phyloP scores from a whole-genome alignment of 2,329 filamentous ascomycete species.

The Atkinsonella hypoxylon region DNA sequence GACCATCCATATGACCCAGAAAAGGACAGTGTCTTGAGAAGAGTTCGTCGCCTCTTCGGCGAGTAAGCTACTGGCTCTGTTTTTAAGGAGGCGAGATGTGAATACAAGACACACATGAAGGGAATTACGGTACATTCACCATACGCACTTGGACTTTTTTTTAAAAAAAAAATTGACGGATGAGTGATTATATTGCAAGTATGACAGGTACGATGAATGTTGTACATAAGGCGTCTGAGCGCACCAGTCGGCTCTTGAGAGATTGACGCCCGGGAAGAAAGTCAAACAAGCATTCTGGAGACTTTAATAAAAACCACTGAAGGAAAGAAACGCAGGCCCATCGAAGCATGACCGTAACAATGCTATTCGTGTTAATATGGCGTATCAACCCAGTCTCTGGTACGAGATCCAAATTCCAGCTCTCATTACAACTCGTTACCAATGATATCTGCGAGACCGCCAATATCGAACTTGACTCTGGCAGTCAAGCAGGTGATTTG shows the following conservation, averaged over 20 bases:
- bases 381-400: background rate
- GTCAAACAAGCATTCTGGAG: background rate
- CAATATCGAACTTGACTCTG: constrained; percentile 45
- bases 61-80: constrained; percentile 41
- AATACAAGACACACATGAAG: background rate
- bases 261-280: too few relatives aligned
- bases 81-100: too few relatives aligned
- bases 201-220: background rate
- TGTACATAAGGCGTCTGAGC: background rate
- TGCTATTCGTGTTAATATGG: background rate
- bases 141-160: background rate
- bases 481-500: constrained; percentile 83
- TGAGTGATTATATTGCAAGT: background rate
- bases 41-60: constrained; percentile 58
- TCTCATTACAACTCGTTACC: constrained; percentile 28
- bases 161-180: background rate
- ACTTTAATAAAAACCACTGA: background rate
- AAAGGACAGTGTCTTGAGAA: constrained; percentile 92
- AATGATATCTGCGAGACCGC: constrained; percentile 24
- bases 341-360: background rate
- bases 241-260: background rate
- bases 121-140: background rate
- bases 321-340: background rate
- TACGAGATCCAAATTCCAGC: background rate
- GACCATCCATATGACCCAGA: constrained; percentile 98